phyloP scores from a whole-genome alignment of 768 basidiomycete species.

The Tylopilus subfusipes region DNA sequence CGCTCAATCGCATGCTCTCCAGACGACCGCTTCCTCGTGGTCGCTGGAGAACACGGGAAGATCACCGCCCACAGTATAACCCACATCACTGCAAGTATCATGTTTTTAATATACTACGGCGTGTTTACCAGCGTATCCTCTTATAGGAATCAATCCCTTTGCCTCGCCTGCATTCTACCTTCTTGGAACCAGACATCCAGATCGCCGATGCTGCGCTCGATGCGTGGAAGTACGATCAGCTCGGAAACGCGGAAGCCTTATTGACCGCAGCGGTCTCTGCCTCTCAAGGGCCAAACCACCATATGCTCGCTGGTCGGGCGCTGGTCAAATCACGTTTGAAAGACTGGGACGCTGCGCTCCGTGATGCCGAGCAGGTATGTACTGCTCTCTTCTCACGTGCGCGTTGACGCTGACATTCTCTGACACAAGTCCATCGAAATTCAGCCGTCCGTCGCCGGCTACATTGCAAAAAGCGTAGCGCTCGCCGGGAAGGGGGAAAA shows the following conservation, averaged over 20 bases:
- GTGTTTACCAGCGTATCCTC: neutral
- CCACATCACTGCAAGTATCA: neutral
- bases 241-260: neutral
- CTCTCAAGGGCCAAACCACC: neutral
- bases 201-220: neutral
- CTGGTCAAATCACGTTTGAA: neutral
- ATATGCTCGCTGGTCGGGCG: slow-evolving; percentile 5
- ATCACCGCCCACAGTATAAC: neutral
- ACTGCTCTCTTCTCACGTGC: neutral
- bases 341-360: neutral
- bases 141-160: neutral
- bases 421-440: slow-evolving; percentile 1
- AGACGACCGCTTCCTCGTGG: neutral
- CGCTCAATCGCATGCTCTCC: neutral
- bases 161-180: neutral
- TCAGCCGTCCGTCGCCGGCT: neutral
- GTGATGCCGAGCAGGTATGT: slow-evolving; percentile 6
- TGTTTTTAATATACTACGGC: neutral
- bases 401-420: neutral
- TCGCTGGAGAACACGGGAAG: neutral
- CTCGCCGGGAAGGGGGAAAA: neutral
- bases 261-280: neutral
- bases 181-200: neutral
- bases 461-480: neutral
- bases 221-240: neutral